phyloP scores from a whole-genome alignment of 768 basidiomycete species.

The Boletus sp. region DNA sequence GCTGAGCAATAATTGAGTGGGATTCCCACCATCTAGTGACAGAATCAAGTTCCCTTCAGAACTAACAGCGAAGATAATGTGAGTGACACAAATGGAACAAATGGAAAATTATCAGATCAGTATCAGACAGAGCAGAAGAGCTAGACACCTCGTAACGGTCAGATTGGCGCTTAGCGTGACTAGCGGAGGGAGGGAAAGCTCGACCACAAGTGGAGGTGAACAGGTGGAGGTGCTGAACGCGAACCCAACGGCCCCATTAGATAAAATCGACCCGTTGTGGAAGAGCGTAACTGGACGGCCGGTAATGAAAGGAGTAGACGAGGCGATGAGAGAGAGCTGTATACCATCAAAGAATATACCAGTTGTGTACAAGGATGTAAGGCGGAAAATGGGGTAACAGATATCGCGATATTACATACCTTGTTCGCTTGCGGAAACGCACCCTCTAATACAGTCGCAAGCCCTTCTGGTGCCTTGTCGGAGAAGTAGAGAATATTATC shows the following conservation, averaged over 20 bases:
- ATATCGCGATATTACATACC: constrained; percentile 35
- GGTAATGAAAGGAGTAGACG: constrained; percentile 79
- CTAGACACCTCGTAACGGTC: constrained; percentile 52
- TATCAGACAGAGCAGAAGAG: neutral
- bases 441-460: constrained; percentile 41
- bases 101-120: neutral
- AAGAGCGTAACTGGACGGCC: constrained; percentile 74
- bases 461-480: constrained; percentile 57
- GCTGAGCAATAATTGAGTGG: constrained; percentile 56
- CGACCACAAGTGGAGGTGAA: constrained; percentile 10
- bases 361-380: neutral
- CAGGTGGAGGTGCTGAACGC: constrained; percentile 36
- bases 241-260: constrained; percentile 70
- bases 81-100: neutral
- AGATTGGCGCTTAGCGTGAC: constrained; percentile 43
- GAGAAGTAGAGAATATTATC: constrained; percentile 50
- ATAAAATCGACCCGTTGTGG: constrained; percentile 50
- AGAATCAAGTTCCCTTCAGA: constrained; percentile 74
- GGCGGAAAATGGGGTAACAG: neutral
- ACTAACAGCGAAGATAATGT: constrained; percentile 22
- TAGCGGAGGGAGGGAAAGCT: constrained; percentile 40
- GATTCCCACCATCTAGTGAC: constrained; percentile 53
- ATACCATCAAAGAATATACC: neutral
- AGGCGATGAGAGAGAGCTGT: constrained; percentile 65
- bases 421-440: constrained; percentile 47